phyloP scores from a whole-genome alignment of 257 asterid species.

The Capsicum baccatum region DNA sequence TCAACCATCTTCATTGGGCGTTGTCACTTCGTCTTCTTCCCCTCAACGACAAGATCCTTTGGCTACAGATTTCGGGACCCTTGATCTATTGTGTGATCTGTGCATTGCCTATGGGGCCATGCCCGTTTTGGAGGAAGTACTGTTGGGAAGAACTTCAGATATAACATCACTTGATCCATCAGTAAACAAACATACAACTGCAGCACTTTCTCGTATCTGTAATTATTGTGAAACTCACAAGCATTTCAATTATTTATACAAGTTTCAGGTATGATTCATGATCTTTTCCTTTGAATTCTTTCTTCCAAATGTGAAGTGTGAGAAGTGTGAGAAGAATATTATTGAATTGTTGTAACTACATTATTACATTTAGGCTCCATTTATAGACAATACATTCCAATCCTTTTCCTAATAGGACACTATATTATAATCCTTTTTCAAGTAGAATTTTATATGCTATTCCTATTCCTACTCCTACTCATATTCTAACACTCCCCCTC shows the following conservation, averaged over 20 bases:
- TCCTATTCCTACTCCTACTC: too few relatives aligned
- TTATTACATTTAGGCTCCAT: too few relatives aligned
- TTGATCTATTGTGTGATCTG: slow-evolving; percentile 86
- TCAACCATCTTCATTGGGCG: slow-evolving; percentile 68
- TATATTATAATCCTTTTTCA: too few relatives aligned
- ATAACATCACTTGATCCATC: slow-evolving; percentile 52
- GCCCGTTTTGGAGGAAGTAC: slow-evolving; percentile 83
- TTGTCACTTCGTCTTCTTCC: slow-evolving; percentile 74
- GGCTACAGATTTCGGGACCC: slow-evolving; percentile 88
- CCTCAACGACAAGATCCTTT: slow-evolving; percentile 86
- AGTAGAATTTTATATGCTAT: too few relatives aligned
- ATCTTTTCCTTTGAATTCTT: slow-evolving; percentile 30
- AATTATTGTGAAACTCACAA: slow-evolving; percentile 89
- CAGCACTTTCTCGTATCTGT: slow-evolving; percentile 92
- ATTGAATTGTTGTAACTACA: too few relatives aligned
- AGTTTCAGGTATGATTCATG: slow-evolving; percentile 73
- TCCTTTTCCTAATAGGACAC: too few relatives aligned
- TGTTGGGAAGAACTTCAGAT: slow-evolving; percentile 61
- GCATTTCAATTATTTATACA: slow-evolving; percentile 86
- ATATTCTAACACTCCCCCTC: too few relatives aligned
- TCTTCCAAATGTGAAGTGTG: slow-evolving; percentile 17
- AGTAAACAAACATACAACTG: slow-evolving; percentile 77
- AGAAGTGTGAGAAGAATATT: too few relatives aligned
- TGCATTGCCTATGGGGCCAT: slow-evolving; percentile 91
- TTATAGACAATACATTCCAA: too few relatives aligned